Conservation (phyloP, 1,139 yeast species). For the Lodderomyces pseudojiufengensis region DNA sequence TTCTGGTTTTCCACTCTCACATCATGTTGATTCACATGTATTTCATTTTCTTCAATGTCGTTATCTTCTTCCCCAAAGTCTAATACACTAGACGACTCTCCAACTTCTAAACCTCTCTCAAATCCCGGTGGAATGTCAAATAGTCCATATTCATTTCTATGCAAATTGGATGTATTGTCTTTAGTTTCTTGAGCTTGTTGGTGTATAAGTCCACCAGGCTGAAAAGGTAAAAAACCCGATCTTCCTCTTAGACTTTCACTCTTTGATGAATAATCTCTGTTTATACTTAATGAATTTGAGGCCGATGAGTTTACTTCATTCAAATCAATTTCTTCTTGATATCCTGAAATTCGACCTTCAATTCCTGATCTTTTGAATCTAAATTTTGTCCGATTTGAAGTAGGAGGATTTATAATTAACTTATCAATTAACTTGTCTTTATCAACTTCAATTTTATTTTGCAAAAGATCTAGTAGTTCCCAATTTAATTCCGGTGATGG, state of each 20-base stretch:
- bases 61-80: slow-evolving; percentile 19
- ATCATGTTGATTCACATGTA: slow-evolving; percentile 5
- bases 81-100: slow-evolving; percentile 10
- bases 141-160: slow-evolving; percentile 68
- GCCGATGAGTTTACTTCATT: slow-evolving; percentile 45
- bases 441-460: slow-evolving; percentile 37
- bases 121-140: slow-evolving; percentile 85
- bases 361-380: slow-evolving; percentile 72
- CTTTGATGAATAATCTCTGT: slow-evolving; percentile 63
- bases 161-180: slow-evolving; percentile 44
- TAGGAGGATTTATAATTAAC: slow-evolving; percentile 49
- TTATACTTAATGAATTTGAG: slow-evolving; percentile 68
- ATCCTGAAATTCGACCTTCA: slow-evolving; percentile 60
- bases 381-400: slow-evolving; percentile 52
- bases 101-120: slow-evolving; percentile 57
- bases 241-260: slow-evolving; percentile 65
- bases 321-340: slow-evolving; percentile 56
- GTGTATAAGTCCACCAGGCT: slow-evolving; percentile 80
- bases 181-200: slow-evolving; percentile 24
- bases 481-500: slow-evolving; percentile 54
- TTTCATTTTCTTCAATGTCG: slow-evolving; percentile 20
- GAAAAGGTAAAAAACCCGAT: slow-evolving; percentile 78
- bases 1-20: neutral
- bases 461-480: slow-evolving; percentile 57
- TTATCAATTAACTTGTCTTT: slow-evolving; percentile 32